Evolutionary conservation across 176 grass and related monocot species (phyloP).

Genomic region (Metroxylon sagu): DNA sequence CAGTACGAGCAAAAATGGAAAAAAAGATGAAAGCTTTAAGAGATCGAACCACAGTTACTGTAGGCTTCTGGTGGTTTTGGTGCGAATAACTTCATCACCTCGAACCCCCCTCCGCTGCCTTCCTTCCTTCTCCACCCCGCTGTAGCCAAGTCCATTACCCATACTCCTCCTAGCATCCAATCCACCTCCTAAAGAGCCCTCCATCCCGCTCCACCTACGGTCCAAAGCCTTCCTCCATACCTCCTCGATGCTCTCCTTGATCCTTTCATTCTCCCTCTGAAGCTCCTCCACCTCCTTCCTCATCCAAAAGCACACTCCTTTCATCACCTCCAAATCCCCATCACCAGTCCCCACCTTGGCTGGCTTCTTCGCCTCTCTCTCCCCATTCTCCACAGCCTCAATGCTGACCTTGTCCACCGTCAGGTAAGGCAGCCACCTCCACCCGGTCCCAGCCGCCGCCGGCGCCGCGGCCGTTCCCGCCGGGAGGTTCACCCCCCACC

Average conservation of each 20-base stretch:
- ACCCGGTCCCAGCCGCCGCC: neutral
- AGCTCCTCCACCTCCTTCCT: neutral
- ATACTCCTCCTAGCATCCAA: neutral
- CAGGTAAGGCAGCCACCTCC: neutral
- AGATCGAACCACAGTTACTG: neutral
- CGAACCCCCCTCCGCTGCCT: neutral
- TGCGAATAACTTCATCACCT: neutral
- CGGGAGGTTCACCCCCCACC: neutral
- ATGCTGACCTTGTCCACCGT: constrained; percentile 3
- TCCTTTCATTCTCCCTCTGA: neutral
- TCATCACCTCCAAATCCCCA: neutral
- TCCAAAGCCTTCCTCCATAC: neutral
- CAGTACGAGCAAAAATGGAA: too few species aligned
- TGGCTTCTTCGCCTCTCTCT: neutral
- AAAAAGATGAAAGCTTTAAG: neutral
- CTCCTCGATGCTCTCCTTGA: neutral
- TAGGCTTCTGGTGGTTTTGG: neutral
- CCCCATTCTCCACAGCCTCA: neutral
- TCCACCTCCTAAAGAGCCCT: neutral
- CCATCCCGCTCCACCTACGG: neutral
- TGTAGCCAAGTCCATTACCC: too few species aligned
- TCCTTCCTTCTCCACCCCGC: neutral
- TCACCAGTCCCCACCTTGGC: neutral
- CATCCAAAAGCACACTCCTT: neutral
- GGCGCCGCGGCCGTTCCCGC: neutral